These are phyloP conservation scores for Haematococcus sp. DNA, from an alignment of 139 green algal species.

Conservation along the genomic window DNA sequence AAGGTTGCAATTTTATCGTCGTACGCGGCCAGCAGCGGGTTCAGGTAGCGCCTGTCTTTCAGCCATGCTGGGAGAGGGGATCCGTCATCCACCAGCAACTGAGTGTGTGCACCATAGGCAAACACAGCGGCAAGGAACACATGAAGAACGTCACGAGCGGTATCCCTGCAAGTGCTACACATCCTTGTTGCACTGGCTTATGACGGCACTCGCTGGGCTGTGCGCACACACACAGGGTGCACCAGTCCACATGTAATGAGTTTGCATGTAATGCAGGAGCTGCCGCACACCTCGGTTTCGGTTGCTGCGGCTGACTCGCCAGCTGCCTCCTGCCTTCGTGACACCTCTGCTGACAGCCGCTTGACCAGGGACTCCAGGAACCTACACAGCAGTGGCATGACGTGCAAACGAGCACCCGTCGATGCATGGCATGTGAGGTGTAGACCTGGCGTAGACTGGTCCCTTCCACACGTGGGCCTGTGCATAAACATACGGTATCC, in stretches of 20 bases:
- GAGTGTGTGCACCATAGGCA: neutral
- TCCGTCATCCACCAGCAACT: slow-evolving; percentile 5
- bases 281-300: neutral
- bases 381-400: slow-evolving; percentile 20
- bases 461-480: too few species aligned
- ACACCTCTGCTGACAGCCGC: slow-evolving; percentile 46
- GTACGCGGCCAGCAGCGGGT: slow-evolving; percentile 47
- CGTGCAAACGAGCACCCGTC: too few species aligned
- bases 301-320: neutral
- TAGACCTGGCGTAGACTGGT: too few species aligned
- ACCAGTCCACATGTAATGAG: too few species aligned
- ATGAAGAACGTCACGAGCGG: neutral
- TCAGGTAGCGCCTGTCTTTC: slow-evolving; percentile 29
- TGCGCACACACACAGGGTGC: too few species aligned
- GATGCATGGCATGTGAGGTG: too few species aligned
- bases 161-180: too few species aligned
- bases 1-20: slow-evolving; percentile 29
- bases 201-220: too few species aligned
- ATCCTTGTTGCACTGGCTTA: too few species aligned
- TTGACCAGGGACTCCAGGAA: slow-evolving; percentile 57
- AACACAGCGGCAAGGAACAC: neutral
- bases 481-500: too few species aligned
- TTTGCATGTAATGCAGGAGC: neutral
- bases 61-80: slow-evolving; percentile 19
- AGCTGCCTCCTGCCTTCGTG: neutral